Base-by-base conservation (phyloP, 306 rosid species). In the Notholithocarpus densiflorus region DNA sequence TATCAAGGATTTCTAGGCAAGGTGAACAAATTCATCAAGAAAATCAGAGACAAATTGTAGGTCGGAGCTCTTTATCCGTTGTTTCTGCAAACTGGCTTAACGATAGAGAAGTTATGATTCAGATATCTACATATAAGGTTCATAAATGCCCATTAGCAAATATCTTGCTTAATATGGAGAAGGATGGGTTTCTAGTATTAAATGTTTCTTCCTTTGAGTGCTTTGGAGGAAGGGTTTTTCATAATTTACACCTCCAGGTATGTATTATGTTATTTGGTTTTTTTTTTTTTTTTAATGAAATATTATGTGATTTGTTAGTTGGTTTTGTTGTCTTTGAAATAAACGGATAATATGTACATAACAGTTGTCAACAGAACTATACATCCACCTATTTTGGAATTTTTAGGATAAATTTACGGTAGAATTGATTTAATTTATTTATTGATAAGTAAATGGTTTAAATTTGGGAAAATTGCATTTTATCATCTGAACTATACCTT, bases 181-280 rank as follows among this genome's bases (percentile, higher is more conserved):
- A 82, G 32, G 85, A 89, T 74, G 89, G 89, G 6, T 76, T 87
- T 77, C 27, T 21, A 72, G 26, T 90, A 21, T 85, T 86, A 8
- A 79, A 94, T 83, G 88, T 89, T 84, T 90, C 96, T 80, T 85
- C 92, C 40, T 88, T 86, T 26, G 77, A 89, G 74, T 81, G 93
- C 13, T 82, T 77, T 74, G 89, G 80, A 75, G 94, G 86, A 10
- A 90, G 80, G 75, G 20, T 82, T 56, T 89, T 92, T 86, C 81
- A 86, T 52, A 82, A 74, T 74, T 52, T 92, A 78, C 95, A 90
- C 76, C 85, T 90, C 17, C 83, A 84, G 84, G 97, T 89, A 77
- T 18, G 26, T 40, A 61, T 32, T 66, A 11, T 32, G 18, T 19
- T 34, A 14, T 17, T 62, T 27, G 20, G 8, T 2, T 34, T 27